Conservation (phyloP, 108 stramenopile genomes). For the Conticribra guillardii region DNA sequence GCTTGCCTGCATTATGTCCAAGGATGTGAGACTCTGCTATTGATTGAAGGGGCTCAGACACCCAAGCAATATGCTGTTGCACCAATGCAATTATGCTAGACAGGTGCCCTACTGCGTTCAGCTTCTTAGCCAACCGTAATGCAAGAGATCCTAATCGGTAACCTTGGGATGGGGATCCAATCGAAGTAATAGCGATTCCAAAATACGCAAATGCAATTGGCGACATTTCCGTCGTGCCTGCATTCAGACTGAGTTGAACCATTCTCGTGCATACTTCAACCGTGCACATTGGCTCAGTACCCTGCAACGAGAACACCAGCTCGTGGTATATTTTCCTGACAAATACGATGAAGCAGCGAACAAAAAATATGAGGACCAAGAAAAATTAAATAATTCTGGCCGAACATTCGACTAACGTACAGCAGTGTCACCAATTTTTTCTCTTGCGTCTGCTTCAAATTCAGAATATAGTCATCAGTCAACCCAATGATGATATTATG, state of each 20-base stretch:
- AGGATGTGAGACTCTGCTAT: conserved; percentile 7
- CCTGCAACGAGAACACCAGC: background rate
- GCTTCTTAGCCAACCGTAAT: conserved; percentile 4
- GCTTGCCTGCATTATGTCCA: conserved; percentile 11
- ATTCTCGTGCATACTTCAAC: conserved; percentile 15
- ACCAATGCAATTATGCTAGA: background rate
- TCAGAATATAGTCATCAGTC: background rate
- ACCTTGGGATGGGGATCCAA: background rate
- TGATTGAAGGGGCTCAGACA: conserved; percentile 16
- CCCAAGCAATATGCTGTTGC: conserved; percentile 3
- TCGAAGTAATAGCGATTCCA: conserved; percentile 1
- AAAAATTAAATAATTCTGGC: background rate
- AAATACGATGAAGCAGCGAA: conserved; percentile 7
- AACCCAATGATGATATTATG: background rate
- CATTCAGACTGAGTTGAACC: conserved; percentile 21
- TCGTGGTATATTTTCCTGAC: conserved; percentile 22
- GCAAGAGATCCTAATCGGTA: conserved; percentile 4
- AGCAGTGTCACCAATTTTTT: background rate
- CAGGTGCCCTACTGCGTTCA: background rate
- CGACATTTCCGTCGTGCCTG: conserved; percentile 15
- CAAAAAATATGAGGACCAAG: background rate
- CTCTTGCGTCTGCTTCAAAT: background rate
- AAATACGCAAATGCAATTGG: conserved; percentile 30
- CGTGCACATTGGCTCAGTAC: background rate
- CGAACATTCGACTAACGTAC: background rate